Evolutionary conservation across 805 yeast genomes (phyloP).

Genomic region (Suhomyces sp.): DNA sequence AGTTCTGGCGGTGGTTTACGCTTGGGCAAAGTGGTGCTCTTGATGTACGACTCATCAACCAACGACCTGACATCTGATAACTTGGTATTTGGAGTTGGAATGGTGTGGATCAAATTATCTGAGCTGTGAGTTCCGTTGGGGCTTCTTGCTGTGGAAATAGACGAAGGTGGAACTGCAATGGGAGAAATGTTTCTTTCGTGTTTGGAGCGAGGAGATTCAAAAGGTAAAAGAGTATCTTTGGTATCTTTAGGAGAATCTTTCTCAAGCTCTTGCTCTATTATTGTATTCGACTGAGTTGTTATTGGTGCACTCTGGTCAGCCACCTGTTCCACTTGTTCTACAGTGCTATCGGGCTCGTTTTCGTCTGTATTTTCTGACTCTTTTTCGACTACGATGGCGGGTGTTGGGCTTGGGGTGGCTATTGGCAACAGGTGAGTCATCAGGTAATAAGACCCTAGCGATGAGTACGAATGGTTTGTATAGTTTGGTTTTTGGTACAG

Average conservation of each 20-base stretch:
- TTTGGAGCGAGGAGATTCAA: not conserved
- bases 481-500: constrained; percentile 4
- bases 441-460: constrained; percentile 22
- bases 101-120: constrained; percentile 15
- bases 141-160: constrained; percentile 26
- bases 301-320: not conserved
- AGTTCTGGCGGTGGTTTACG: constrained; percentile 30
- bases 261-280: not conserved
- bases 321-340: not conserved
- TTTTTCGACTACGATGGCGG: constrained; percentile 4
- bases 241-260: too few relatives aligned
- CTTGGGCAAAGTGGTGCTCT: constrained; percentile 6
- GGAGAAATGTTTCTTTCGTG: constrained; percentile 16
- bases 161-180: constrained; percentile 27
- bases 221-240: not conserved
- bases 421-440: not conserved
- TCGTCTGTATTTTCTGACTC: not conserved
- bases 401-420: constrained; percentile 4
- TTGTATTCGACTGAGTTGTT: not conserved
- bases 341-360: not conserved
- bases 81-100: constrained; percentile 4
- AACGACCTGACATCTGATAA: constrained; percentile 7
- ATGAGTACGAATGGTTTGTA: constrained; percentile 24
- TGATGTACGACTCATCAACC: not conserved
- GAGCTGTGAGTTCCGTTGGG: constrained; percentile 19